Evolutionary conservation across 2,329 filamentous ascomycete genomes (phyloP).

Genomic region (Fragosphaeria purpurea): DNA sequence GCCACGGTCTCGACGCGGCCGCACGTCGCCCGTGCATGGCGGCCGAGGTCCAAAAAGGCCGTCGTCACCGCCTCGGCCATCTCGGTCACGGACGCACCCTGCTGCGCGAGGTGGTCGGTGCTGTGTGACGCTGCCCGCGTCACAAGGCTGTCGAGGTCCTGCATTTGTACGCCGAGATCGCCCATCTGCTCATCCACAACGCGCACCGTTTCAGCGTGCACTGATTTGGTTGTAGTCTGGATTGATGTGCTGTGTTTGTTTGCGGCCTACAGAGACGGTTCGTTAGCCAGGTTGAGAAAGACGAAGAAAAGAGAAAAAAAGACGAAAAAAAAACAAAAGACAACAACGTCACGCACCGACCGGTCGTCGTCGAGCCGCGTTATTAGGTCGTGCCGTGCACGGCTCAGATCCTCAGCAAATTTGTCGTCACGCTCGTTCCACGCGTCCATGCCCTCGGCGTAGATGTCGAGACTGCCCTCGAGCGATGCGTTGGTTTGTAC

Average conservation of each 20-base stretch:
- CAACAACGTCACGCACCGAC: constrained; percentile 40
- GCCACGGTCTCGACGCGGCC: constrained; percentile 60
- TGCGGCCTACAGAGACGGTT: constrained; percentile 44
- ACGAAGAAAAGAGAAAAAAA: not conserved
- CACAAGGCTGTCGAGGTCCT: constrained; percentile 83
- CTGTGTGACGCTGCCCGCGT: constrained; percentile 73
- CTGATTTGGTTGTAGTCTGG: constrained; percentile 70
- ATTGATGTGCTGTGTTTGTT: constrained; percentile 76
- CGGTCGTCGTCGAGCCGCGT: constrained; percentile 78
- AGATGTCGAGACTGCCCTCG: constrained; percentile 54
- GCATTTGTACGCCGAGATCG: constrained; percentile 81
- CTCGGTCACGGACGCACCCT: constrained; percentile 53
- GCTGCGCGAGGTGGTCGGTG: constrained; percentile 61
- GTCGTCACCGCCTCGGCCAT: constrained; percentile 60
- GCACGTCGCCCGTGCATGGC: constrained; percentile 60
- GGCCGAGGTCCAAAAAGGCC: constrained; percentile 61
- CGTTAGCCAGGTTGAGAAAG: not conserved
- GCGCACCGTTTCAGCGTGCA: constrained; percentile 81
- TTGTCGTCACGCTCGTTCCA: constrained; percentile 63
- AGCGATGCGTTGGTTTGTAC: constrained; percentile 53
- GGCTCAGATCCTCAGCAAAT: constrained; percentile 60
- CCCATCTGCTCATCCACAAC: constrained; percentile 84
- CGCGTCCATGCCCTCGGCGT: constrained; percentile 59
- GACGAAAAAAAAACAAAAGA: constrained; percentile 18
- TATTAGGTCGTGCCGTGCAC: constrained; percentile 69